A percentile compares a stretch with the other conserved stretches of the same genome.
These are phyloP conservation scores for Amoeboaphelidium occidentale DNA, from an alignment of 371 early-diverging fungal genomes.

Conservation along the genomic window DNA sequence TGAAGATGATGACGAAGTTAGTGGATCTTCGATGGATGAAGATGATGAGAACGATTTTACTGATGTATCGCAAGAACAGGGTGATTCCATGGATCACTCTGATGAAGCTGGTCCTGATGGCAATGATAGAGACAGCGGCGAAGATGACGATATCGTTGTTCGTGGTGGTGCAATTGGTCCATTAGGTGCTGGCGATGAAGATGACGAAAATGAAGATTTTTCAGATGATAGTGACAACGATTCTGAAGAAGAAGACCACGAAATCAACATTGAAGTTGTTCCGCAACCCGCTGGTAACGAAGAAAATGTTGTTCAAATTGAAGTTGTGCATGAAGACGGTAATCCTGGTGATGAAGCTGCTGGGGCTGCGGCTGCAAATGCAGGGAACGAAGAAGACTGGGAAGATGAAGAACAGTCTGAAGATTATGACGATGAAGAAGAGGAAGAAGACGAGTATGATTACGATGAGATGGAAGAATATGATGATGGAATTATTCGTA, in stretches of 20 bases:
- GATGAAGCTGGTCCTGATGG: background rate
- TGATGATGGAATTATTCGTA: no score
- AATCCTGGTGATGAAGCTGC: background rate
- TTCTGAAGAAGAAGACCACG: constrained; percentile 1
- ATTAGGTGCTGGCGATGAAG: constrained; percentile 13
- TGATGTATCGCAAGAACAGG: background rate
- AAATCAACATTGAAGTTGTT: constrained; percentile 1
- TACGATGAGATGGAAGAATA: constrained; percentile 4
- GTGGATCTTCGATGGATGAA: background rate
- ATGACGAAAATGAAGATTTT: constrained; percentile 11
- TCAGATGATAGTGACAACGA: constrained; percentile 3
- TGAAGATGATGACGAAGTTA: background rate
- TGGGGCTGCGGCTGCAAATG: constrained; percentile 4
- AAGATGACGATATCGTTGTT: constrained; percentile 1
- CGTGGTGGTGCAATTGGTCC: constrained; percentile 13
- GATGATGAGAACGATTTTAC: background rate
- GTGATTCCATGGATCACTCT: background rate
- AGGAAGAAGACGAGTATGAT: constrained; percentile 9
- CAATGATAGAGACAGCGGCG: background rate
- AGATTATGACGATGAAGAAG: constrained; percentile 14
- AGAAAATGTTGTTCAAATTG: constrained; percentile 7
- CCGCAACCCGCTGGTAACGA: constrained; percentile 6
- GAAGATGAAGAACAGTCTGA: constrained; percentile 4
- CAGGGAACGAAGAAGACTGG: constrained; percentile 5
- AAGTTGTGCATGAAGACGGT: background rate